These are phyloP conservation scores for Alternaria ethzedia DNA, from an alignment of 2,329 filamentous ascomycete species.

Conservation along the genomic window DNA sequence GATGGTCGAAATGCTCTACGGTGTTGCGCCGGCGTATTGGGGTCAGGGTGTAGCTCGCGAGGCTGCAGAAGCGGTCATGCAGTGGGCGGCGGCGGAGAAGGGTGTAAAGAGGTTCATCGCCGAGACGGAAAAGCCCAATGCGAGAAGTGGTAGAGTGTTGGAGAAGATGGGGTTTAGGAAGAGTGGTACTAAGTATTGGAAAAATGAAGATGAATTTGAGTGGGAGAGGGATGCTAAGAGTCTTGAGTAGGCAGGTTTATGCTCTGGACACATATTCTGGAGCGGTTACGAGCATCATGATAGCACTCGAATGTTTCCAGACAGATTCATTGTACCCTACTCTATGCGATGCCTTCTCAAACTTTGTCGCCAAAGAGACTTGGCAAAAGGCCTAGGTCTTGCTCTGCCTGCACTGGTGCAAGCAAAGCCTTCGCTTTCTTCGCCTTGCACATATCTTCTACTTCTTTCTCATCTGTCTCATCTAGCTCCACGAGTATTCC, in stretches of 20 bases:
- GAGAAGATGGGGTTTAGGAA: constrained; percentile 33
- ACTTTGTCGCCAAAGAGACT: no score
- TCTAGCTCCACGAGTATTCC: no score
- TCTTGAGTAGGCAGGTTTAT: background rate
- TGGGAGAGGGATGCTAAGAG: constrained; percentile 12
- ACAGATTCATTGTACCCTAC: background rate
- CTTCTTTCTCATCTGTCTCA: no score
- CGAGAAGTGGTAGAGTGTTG: constrained; percentile 30
- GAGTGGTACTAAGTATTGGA: constrained; percentile 21
- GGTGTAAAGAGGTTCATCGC: constrained; percentile 25
- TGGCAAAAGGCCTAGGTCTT: no score
- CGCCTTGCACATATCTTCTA: no score
- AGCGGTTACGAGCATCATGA: background rate
- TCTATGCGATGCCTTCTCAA: no score
- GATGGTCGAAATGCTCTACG: constrained; percentile 27
- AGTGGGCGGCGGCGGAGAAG: constrained; percentile 17
- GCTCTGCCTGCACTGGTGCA: no score
- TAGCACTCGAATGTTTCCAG: background rate
- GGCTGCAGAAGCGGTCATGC: constrained; percentile 24
- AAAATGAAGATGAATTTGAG: constrained; percentile 19
- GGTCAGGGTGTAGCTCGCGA: constrained; percentile 23
- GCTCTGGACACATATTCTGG: background rate
- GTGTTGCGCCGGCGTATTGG: constrained; percentile 17
- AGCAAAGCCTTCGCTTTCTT: no score
- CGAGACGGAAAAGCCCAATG: constrained; percentile 30